Evolutionary conservation across 2,329 filamentous ascomycete genomes (phyloP).

Genomic region (Fusarium ambrosium): DNA sequence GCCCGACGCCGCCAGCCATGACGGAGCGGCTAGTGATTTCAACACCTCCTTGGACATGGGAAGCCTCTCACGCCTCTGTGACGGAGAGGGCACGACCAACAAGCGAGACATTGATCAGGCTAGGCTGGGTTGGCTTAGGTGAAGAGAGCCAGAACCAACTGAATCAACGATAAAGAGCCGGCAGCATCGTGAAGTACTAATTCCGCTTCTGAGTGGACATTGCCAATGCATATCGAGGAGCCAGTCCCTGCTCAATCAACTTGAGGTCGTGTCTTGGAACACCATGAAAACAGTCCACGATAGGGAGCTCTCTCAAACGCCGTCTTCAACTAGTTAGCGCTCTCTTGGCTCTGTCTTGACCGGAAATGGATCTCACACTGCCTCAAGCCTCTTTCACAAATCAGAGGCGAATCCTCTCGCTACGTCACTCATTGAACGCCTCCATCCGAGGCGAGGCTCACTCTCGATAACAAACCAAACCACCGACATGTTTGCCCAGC

Average conservation of each 20-base stretch:
- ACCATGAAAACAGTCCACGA: constrained; percentile 23
- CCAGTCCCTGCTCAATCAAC: constrained; percentile 10
- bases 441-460: background rate
- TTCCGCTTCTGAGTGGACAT: constrained; percentile 22
- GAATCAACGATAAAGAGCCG: constrained; percentile 30
- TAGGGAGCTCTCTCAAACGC: constrained; percentile 1
- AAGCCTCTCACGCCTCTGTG: constrained; percentile 9
- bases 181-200: constrained; percentile 17
- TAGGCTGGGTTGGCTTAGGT: constrained; percentile 13
- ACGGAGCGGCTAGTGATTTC: constrained; percentile 29
- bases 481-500: background rate
- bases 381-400: background rate
- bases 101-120: constrained; percentile 34
- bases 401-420: background rate
- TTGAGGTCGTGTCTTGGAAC: constrained; percentile 36
- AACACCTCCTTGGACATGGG: constrained; percentile 20
- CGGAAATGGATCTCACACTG: constrained; percentile 1
- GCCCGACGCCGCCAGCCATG: constrained; percentile 29
- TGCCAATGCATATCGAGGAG: constrained; percentile 16
- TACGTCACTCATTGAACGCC: constrained; percentile 5
- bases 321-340: constrained; percentile 7
- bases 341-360: constrained; percentile 16
- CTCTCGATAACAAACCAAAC: constrained; percentile 2
- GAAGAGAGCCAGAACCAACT: constrained; percentile 23
- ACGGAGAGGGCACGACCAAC: constrained; percentile 31